A percentile compares a stretch with the other conserved stretches of the same genome.
phyloP scores from a whole-genome alignment of 768 basidiomycete genomes.

The Trametes coccinea region DNA sequence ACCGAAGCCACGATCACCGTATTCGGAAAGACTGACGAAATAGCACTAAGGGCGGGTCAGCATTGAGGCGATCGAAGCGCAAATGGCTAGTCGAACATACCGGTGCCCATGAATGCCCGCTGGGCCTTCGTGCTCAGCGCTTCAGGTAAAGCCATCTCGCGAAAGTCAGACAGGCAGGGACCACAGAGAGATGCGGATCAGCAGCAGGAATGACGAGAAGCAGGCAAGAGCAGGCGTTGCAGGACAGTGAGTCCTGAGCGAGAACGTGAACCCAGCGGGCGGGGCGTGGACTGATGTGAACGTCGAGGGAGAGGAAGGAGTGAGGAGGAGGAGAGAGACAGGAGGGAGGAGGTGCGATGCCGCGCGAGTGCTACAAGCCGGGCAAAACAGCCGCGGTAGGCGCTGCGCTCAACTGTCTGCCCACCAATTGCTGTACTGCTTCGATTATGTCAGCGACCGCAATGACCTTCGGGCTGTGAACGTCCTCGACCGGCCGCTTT shows the following conservation, averaged over 20 bases:
- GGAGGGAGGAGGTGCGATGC: slow-evolving; percentile 5
- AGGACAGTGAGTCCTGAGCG: slow-evolving; percentile 13
- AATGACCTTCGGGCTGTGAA: too few relatives aligned
- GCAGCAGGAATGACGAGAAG: background rate
- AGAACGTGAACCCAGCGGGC: background rate
- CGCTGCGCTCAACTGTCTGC: too few relatives aligned
- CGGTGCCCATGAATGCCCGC: slow-evolving; percentile 66
- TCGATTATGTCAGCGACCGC: background rate
- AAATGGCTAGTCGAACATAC: slow-evolving; percentile 42
- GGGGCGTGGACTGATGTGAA: background rate
- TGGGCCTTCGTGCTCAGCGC: slow-evolving; percentile 75
- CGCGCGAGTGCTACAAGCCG: background rate
- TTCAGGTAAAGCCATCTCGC: slow-evolving; percentile 66
- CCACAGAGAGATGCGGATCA: background rate
- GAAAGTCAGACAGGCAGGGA: slow-evolving; percentile 1
- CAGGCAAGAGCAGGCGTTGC: background rate
- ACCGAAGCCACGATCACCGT: background rate
- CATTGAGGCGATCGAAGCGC: background rate
- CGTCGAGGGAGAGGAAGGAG: background rate
- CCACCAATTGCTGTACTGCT: slow-evolving; percentile 9
- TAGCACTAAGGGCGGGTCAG: slow-evolving; percentile 41
- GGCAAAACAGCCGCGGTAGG: too few relatives aligned
- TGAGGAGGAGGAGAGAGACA: slow-evolving; percentile 8
- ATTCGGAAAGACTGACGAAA: slow-evolving; percentile 51
- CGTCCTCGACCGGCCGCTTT: too few relatives aligned